Percentiles rank a stretch among this genome's conserved stretches.
These are phyloP conservation scores for Ogataea thermomethanolica DNA, from an alignment of 805 yeast species.

Conservation along the genomic window DNA sequence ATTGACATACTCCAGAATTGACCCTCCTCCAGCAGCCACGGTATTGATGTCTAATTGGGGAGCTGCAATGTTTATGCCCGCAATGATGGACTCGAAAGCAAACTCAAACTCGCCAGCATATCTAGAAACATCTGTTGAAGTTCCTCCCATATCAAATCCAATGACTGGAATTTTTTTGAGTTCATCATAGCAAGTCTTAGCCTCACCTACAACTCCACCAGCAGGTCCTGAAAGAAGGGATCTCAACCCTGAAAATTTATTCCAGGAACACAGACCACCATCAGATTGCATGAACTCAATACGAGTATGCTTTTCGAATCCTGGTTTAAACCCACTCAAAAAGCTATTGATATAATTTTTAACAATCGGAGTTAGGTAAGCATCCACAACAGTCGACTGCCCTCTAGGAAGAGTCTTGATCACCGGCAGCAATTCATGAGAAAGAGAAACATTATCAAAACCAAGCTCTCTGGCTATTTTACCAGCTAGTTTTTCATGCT, in stretches of 20 bases:
- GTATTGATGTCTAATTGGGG: constrained; percentile 33
- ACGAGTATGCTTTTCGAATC: constrained; percentile 31
- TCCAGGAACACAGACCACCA: constrained; percentile 54
- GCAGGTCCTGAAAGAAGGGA: constrained; percentile 59
- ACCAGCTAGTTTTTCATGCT: constrained; percentile 35
- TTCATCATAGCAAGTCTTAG: constrained; percentile 47
- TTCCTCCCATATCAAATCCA: constrained; percentile 40
- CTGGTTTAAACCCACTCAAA: constrained; percentile 33
- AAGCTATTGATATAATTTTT: constrained; percentile 37
- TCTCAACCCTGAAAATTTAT: constrained; percentile 49
- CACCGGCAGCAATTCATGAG: constrained; percentile 37
- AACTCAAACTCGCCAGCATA: constrained; percentile 30
- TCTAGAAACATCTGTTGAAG: constrained; percentile 38
- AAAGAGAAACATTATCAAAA: constrained; percentile 40
- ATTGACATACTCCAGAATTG: constrained; percentile 5
- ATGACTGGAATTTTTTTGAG: constrained; percentile 24
- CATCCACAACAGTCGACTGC: constrained; percentile 41
- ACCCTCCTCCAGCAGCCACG: constrained; percentile 11
- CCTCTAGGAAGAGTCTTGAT: constrained; percentile 40
- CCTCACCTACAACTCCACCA: constrained; percentile 59
- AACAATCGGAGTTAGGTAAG: constrained; percentile 44
- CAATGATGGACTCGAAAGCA: constrained; percentile 32
- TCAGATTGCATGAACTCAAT: constrained; percentile 57
- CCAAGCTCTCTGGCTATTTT: constrained; percentile 43
- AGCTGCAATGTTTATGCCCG: constrained; percentile 34